phyloP scores from a whole-genome alignment of 352 stramenopile species.

The Phytopythium sindhum region DNA sequence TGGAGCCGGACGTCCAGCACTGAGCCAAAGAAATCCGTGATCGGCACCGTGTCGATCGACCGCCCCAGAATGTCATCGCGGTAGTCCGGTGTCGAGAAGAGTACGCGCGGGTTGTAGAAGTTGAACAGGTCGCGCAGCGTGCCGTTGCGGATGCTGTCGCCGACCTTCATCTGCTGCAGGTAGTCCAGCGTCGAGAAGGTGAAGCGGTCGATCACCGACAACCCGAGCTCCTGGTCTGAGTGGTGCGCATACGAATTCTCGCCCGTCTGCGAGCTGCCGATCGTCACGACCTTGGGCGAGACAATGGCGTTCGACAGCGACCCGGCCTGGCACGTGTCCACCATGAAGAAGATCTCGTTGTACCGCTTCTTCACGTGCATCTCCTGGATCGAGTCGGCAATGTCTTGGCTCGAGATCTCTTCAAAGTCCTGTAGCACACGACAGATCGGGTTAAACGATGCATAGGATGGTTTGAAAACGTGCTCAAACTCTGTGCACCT shows the following conservation, averaged over 20 bases:
- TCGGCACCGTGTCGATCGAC: conserved; percentile 63
- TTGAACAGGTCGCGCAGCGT: conserved; percentile 71
- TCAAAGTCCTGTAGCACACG: conserved; percentile 79
- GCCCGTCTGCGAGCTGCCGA: conserved; percentile 88
- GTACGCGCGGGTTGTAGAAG: conserved; percentile 83
- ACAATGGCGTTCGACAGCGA: conserved; percentile 87
- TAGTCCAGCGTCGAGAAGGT: conserved; percentile 89
- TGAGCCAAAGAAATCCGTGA: conserved; percentile 89
- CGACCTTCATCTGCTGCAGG: conserved; percentile 81
- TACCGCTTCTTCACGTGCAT: conserved; percentile 94
- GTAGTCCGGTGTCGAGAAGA: conserved; percentile 78
- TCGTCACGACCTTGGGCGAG: conserved; percentile 90
- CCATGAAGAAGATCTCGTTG: conserved; percentile 95
- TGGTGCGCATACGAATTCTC: conserved; percentile 96
- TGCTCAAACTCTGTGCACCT: conserved; percentile 48
- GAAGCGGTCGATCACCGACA: conserved; percentile 89
- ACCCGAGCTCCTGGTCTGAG: conserved; percentile 75
- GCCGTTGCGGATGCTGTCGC: conserved; percentile 59
- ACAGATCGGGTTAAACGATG: too few relatives aligned
- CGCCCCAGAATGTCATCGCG: conserved; percentile 71
- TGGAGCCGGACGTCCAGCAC: conserved; percentile 79
- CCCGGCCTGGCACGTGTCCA: conserved; percentile 97
- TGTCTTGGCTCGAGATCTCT: conserved; percentile 95
- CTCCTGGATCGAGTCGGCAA: conserved; percentile 90
- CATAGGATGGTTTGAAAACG: too few relatives aligned